Evolutionary conservation across 2,329 filamentous ascomycete species (phyloP).

Genomic region (Aspergillus viridinutans): DNA sequence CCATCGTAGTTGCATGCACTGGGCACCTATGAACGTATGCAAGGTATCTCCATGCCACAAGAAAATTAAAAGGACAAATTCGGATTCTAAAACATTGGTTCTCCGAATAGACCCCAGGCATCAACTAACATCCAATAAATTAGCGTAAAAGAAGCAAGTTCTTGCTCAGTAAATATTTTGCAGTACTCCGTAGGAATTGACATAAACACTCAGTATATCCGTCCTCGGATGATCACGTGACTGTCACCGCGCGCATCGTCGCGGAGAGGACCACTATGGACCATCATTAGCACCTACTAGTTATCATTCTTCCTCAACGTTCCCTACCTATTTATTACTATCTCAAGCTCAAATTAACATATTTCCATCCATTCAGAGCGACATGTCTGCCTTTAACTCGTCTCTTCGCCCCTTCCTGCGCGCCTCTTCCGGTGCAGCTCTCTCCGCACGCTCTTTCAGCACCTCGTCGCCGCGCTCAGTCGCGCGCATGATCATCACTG

Average conservation of each 20-base stretch:
- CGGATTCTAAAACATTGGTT: background rate
- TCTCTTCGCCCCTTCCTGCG: slow-evolving; percentile 49
- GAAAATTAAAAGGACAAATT: background rate
- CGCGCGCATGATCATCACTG: slow-evolving; percentile 81
- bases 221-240: background rate
- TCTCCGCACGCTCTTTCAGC: slow-evolving; percentile 67
- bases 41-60: background rate
- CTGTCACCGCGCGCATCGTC: background rate
- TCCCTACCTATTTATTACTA: background rate
- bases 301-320: background rate
- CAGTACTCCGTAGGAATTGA: no score
- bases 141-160: background rate
- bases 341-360: background rate
- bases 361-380: slow-evolving; percentile 2
- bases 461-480: slow-evolving; percentile 57
- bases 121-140: no score
- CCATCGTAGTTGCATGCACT: background rate
- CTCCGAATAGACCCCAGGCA: background rate
- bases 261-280: no score
- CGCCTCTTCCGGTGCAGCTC: slow-evolving; percentile 38
- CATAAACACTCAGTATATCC: no score
- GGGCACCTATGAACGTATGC: background rate
- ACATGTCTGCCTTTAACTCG: slow-evolving; percentile 48
- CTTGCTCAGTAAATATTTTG: background rate
- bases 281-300: background rate